Conservation (phyloP, 768 basidiomycete genomes). For the Tulasnella sp. region DNA sequence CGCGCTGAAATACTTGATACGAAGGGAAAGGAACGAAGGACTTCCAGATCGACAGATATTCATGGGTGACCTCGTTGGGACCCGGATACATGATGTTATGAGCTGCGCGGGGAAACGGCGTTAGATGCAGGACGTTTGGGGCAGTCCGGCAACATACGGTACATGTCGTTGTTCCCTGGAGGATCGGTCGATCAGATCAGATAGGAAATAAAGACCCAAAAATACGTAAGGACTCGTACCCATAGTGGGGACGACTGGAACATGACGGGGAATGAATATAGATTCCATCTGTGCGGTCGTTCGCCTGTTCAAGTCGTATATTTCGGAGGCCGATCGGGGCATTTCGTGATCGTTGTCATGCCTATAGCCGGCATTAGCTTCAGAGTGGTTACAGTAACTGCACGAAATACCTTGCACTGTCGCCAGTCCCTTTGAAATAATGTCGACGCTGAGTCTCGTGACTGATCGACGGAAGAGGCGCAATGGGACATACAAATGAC, state of each 20-base stretch:
- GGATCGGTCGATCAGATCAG: not conserved
- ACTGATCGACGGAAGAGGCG: not conserved
- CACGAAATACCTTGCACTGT: conserved; percentile 29
- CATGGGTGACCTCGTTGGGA: conserved; percentile 19
- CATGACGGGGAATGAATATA: conserved; percentile 54
- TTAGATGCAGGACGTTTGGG: not conserved
- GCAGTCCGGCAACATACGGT: conserved; percentile 43
- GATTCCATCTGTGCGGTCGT: conserved; percentile 59
- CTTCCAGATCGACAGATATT: conserved; percentile 54
- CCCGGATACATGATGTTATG: conserved; percentile 17
- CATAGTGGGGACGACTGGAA: conserved; percentile 71
- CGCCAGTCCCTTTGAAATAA: conserved; percentile 27
- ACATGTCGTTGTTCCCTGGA: conserved; percentile 82
- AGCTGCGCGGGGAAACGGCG: conserved; percentile 10
- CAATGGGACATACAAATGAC: conserved; percentile 52
- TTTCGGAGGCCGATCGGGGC: conserved; percentile 73
- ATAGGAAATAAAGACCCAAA: no score
- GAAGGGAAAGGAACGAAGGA: conserved; percentile 67
- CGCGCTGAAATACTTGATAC: conserved; percentile 70
- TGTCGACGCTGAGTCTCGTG: not conserved
- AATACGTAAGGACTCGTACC: no score
- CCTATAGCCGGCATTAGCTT: not conserved
- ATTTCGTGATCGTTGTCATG: conserved; percentile 63
- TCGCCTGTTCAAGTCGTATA: conserved; percentile 56
- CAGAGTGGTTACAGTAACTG: not conserved